A percentile compares a stretch with the other conserved stretches of the same genome.
Conservation (phyloP, 2,329 filamentous ascomycete genomes). For the Xylariomycetidae sp. region DNA sequence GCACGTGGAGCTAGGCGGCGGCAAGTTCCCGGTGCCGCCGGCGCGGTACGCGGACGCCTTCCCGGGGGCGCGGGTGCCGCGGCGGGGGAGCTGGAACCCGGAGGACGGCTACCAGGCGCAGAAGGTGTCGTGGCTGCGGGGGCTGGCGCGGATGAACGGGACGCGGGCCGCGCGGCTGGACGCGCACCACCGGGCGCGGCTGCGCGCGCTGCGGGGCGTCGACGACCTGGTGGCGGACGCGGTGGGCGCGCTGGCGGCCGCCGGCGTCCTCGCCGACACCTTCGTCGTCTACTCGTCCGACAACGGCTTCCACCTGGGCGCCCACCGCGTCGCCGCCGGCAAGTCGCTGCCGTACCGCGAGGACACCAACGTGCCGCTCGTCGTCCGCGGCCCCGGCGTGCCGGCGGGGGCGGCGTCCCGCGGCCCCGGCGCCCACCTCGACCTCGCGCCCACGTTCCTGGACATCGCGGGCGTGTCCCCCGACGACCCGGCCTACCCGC, state of each 20-base stretch:
- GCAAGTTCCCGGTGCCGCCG: conserved; percentile 9
- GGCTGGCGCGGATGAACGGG: conserved; percentile 3
- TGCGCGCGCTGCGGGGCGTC: conserved; percentile 4
- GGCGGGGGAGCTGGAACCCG: conserved; percentile 9
- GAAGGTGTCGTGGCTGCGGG: conserved; percentile 9
- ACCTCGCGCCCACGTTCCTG: conserved; percentile 24
- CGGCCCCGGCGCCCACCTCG: conserved; percentile 16
- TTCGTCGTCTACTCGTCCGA: conserved; percentile 13
- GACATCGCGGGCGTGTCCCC: conserved; percentile 22
- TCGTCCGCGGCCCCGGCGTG: conserved; percentile 23
- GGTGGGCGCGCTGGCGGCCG: conserved; percentile 1
- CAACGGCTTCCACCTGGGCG: conserved; percentile 22
- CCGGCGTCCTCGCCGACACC: conserved; percentile 6
- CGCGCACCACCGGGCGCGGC: conserved; percentile 10
- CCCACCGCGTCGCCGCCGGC: conserved; percentile 10
- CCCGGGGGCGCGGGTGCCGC: conserved; percentile 4
- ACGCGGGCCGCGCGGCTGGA: conserved; percentile 10
- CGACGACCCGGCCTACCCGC: conserved; percentile 10
- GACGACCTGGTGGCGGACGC: conserved; percentile 9
- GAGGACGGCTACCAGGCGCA: conserved; percentile 6
- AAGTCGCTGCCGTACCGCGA: conserved; percentile 22
- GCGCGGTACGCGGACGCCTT: conserved; percentile 7
- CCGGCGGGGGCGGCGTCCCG: conserved; percentile 9
- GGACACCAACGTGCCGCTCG: conserved; percentile 25
- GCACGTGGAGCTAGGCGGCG: conserved; percentile 6